These are phyloP conservation scores for Talaromyces ruber DNA, from an alignment of 495 filamentous ascomycete species.

Conservation along the genomic window DNA sequence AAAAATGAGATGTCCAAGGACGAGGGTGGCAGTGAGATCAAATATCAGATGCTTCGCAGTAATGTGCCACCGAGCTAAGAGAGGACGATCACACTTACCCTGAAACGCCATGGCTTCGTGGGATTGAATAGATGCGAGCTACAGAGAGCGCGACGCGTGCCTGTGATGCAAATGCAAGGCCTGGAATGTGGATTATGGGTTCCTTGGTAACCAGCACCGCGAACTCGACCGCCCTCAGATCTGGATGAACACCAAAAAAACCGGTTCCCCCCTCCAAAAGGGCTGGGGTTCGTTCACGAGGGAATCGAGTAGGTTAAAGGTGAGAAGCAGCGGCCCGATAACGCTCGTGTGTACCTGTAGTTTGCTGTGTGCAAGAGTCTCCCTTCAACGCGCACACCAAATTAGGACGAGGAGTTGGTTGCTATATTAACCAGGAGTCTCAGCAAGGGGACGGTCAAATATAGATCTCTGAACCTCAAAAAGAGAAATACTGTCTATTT, in stretches of 20 bases:
- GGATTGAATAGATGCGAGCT: neutral
- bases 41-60: slow-evolving; percentile 8
- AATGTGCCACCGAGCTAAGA: slow-evolving; percentile 1
- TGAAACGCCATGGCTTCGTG: slow-evolving; percentile 5
- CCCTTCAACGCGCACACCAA: slow-evolving; percentile 7
- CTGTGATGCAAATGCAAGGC: slow-evolving; percentile 10
- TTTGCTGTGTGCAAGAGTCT: slow-evolving; percentile 1
- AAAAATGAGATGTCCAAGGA: neutral
- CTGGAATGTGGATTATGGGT: slow-evolving; percentile 10
- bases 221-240: slow-evolving; percentile 2
- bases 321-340: neutral
- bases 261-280: slow-evolving; percentile 1
- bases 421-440: slow-evolving; percentile 6
- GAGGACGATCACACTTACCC: slow-evolving; percentile 7
- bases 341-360: slow-evolving; percentile 1
- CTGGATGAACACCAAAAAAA: neutral
- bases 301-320: neutral
- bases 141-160: slow-evolving; percentile 8
- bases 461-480: neutral
- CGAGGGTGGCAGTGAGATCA: slow-evolving; percentile 7
- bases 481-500: neutral
- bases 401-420: slow-evolving; percentile 5
- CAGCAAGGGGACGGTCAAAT: slow-evolving; percentile 8
- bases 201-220: slow-evolving; percentile 7
- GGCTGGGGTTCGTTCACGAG: slow-evolving; percentile 4